Percentiles rank a stretch among this genome's conserved stretches.
These are phyloP conservation scores for Globisporangium rhizosaccharum DNA, from an alignment of 352 stramenopile genomes.

Conservation along the genomic window DNA sequence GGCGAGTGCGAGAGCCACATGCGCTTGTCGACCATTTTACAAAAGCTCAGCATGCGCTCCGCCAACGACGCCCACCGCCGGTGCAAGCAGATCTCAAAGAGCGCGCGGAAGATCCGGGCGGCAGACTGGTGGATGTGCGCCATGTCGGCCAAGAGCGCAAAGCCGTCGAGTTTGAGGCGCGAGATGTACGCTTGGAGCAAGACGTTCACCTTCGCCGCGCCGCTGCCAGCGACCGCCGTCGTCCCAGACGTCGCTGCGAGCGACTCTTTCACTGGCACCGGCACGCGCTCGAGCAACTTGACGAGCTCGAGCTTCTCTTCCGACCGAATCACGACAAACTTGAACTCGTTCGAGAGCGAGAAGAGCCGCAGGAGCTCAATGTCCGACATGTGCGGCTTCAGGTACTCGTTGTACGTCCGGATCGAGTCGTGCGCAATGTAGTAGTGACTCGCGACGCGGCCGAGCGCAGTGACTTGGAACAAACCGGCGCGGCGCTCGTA, in stretches of 20 bases:
- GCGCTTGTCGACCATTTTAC: conserved; percentile 99
- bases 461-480: conserved; percentile 96
- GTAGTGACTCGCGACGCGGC: conserved; percentile 98
- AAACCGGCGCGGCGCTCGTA: conserved; percentile 96
- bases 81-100: conserved; percentile 99
- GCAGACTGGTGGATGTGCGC: conserved; percentile 98
- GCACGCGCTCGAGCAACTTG: conserved; percentile 96
- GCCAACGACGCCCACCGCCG: conserved; percentile 93
- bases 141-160: conserved; percentile 99
- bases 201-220: conserved; percentile 98
- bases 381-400: conserved; percentile 99
- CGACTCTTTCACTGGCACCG: conserved; percentile 98
- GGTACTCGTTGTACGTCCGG: conserved; percentile 97
- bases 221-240: conserved; percentile 37
- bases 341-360: conserved; percentile 98
- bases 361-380: conserved; percentile 99
- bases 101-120: conserved; percentile 95
- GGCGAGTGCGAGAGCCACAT: conserved; percentile 98
- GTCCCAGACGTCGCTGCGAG: conserved; percentile 43
- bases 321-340: conserved; percentile 96
- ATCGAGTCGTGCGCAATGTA: conserved; percentile 99
- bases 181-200: conserved; percentile 99
- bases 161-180: conserved; percentile 95
- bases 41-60: conserved; percentile 95
- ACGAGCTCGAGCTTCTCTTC: conserved; percentile 99